phyloP scores from a whole-genome alignment of 1,284 basidiomycete genomes.

The Trametes hirsuta region DNA sequence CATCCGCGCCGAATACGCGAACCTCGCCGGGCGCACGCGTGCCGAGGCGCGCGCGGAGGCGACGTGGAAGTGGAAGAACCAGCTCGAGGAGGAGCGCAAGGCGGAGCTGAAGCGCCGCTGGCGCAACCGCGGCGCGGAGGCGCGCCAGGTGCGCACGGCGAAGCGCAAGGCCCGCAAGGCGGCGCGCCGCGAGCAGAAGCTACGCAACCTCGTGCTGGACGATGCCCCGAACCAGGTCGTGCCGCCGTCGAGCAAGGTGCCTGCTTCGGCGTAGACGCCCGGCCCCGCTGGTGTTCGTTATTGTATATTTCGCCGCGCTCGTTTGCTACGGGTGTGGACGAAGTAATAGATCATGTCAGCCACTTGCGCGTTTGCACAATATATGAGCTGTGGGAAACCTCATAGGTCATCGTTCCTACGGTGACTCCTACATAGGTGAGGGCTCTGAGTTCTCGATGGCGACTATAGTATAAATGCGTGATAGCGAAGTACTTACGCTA shows the following conservation, averaged over 20 bases:
- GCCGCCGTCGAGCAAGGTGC: slow-evolving; percentile 40
- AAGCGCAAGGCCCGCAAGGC: slow-evolving; percentile 63
- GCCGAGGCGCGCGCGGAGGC: slow-evolving; percentile 71
- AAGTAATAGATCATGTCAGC: slow-evolving; percentile 15
- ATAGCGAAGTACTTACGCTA: too few species aligned
- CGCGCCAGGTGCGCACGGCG: slow-evolving; percentile 40
- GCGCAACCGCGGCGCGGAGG: slow-evolving; percentile 41
- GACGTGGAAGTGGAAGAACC: slow-evolving; percentile 69
- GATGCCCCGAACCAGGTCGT: slow-evolving; percentile 70
- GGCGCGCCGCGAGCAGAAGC: slow-evolving; percentile 57
- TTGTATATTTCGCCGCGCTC: slow-evolving; percentile 8
- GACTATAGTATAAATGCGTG: too few species aligned
- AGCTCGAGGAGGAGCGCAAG: slow-evolving; percentile 58
- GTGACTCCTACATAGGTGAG: too few species aligned
- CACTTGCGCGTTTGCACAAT: too few species aligned
- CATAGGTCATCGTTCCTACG: too few species aligned
- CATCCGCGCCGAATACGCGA: slow-evolving; percentile 54
- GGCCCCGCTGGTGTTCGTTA: background rate
- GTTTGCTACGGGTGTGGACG: background rate
- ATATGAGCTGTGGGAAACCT: too few species aligned
- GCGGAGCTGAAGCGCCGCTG: slow-evolving; percentile 55
- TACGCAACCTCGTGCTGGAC: slow-evolving; percentile 63
- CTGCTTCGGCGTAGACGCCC: background rate
- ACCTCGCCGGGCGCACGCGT: slow-evolving; percentile 57
- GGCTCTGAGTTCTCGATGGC: too few species aligned